Conservation (phyloP, 805 yeast species). For the Hanseniaspora guilliermondii region DNA sequence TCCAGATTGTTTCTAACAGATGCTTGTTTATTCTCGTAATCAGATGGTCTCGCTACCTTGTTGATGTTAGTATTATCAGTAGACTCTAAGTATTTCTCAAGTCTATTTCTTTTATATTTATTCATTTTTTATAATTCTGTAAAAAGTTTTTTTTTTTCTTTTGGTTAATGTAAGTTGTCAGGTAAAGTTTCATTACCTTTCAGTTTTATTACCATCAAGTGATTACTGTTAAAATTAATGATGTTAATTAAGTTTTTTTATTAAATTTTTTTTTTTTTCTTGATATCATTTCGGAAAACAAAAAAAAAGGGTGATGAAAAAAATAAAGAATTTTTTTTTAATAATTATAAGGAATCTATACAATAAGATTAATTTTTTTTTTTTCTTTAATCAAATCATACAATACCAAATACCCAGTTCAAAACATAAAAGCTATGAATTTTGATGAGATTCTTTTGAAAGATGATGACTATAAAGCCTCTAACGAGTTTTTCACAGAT, state of each 20-base stretch:
- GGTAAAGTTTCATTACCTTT: too few species aligned
- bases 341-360: too few species aligned
- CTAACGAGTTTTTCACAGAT: conserved; percentile 4
- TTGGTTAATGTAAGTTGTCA: not conserved
- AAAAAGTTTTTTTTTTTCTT: not conserved
- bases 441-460: not conserved
- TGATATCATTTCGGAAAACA: too few species aligned
- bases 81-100: not conserved
- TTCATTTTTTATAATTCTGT: too few species aligned
- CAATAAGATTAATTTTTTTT: too few species aligned
- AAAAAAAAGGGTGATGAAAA: too few species aligned
- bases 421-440: not conserved
- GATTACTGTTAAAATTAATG: too few species aligned
- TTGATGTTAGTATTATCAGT: conserved; percentile 16
- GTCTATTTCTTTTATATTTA: conserved; percentile 7
- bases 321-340: too few species aligned
- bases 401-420: not conserved
- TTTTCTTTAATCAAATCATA: too few species aligned
- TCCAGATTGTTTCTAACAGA: conserved; percentile 8
- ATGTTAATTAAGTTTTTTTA: too few species aligned
- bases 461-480: not conserved
- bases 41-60: conserved; percentile 20
- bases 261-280: too few species aligned
- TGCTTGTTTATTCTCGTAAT: conserved; percentile 9
- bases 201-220: too few species aligned